Evolutionary conservation across 257 asterid genomes (phyloP), one percentile per base, ranked within the genome.

Genomic region (Solanum paucissectum): DNA sequence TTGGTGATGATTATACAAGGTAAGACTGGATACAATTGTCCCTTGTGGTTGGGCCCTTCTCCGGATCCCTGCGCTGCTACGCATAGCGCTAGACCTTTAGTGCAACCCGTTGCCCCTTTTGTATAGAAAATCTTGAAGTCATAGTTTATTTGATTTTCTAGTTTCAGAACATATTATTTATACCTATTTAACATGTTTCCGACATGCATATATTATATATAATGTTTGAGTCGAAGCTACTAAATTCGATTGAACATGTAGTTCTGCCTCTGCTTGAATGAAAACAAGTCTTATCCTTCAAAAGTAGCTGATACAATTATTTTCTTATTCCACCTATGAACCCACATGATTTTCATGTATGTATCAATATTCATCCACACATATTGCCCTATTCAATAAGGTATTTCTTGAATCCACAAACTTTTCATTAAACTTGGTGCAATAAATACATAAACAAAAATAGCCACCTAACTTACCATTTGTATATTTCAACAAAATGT

Each of bases 401-500:
- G 55, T 25, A 40, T 55, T 29, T 52, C 32, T 83, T 73, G 13
- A 40, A 60, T 86, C 2, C 83, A 33, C 71, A 58, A 85, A 79
- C 52, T 86, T 18, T 14, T 29, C 85, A n/a, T 38, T 25, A 76
- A n/a, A 40, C 55, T 27, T 14, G 62, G 62, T 42, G 32, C 6
- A 79, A 25, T 14, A 44, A 14, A 79, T 7, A 12, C 83, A 18
- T 20, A 75, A 11, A 44, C 64, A 66, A 42, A 33, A 40, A 68
- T 64, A 64, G 18, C 77, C 84, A 0, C 68, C 49, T 21, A 16
- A 27, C 58, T 27, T 20, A 16, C 3, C 6, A 62, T 29, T 6
- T 46, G 29, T 5, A 9, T 12, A 29, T 40, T 13, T 88, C 81
- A 90, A 82, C 93, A 93, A 42, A 92, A 93, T 20, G 79, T 12